Evolutionary conservation across 2,329 filamentous ascomycete genomes (phyloP), one percentile per base, ranked within the genome.

Genomic region (Aspergillus sp.): DNA sequence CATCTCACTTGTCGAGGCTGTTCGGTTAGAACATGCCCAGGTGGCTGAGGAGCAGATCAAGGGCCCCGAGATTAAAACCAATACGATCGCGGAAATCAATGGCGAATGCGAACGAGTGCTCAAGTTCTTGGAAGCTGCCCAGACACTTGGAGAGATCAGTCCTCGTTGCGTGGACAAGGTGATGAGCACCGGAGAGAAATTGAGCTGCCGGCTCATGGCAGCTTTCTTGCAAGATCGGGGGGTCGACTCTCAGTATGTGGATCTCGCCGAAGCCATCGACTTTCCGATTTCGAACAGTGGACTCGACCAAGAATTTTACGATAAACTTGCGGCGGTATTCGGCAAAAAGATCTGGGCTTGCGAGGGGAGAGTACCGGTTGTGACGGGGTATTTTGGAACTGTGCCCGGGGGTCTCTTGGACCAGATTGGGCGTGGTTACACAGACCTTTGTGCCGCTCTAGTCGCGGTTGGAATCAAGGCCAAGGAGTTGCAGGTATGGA

Each of bases 401-500:
- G 87, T 97, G 2, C 91, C 91, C 0, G 90, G 90, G 9, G 91
- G 90, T 51, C 77, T 98, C 48, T 81, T 98, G 57, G 86, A 91
- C 57, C 86, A 94, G 57, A 87, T 98, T 53, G 93, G 93, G 19
- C 85, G 93, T 57, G 93, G 93, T 29, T 98, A 98, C 69, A 97
- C 93, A 7, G 93, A 98, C 68, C 79, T 98, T 41, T 97, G 93
- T 65, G 91, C 93, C 8, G 90, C 93, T 4, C 75, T 98, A 10
- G 84, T 90, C 44, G 89, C 93, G 1, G 91, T 98, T 7, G 91
- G 89, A 3, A 73, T 94, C n/a, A 76, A 81, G 57, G 93, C 93
- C 1, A 74, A 84, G 45, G 93, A 98, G 67, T 77, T 98, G 44
- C 93, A 98, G 68, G 86, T 98, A 53, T 97, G 93, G 93, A 98